These are phyloP conservation scores for Isabelozyma rhagii DNA, from an alignment of 805 yeast species.

Conservation along the genomic window DNA sequence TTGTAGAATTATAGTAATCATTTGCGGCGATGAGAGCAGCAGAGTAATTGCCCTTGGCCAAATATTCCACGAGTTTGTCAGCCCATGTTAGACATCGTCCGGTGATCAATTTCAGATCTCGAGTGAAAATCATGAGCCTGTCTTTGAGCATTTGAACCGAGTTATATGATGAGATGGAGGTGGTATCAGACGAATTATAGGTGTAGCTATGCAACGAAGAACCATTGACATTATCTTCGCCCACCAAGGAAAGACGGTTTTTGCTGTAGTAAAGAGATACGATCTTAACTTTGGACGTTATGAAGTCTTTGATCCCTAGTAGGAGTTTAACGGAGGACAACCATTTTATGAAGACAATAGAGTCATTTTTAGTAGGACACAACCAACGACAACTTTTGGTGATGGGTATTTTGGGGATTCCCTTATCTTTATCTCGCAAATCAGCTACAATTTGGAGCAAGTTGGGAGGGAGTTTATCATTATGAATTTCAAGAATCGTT, in stretches of 20 bases:
- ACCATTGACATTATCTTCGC: constrained; percentile 1
- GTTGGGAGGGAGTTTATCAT: constrained; percentile 31
- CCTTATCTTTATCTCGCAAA: constrained; percentile 36
- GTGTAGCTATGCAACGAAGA: background rate
- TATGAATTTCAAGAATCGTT: constrained; percentile 50
- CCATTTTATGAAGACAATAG: constrained; percentile 58
- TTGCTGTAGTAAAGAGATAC: background rate
- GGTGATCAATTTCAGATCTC: constrained; percentile 44
- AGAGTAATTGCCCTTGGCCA: constrained; percentile 48
- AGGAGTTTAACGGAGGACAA: constrained; percentile 15
- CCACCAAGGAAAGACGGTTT: constrained; percentile 2
- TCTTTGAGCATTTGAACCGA: constrained; percentile 21
- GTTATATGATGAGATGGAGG: constrained; percentile 6
- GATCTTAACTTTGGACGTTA: background rate
- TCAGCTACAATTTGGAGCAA: constrained; percentile 22
- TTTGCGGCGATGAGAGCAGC: constrained; percentile 57
- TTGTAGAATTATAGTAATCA: constrained; percentile 44
- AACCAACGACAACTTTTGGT: constrained; percentile 21
- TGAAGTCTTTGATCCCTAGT: background rate
- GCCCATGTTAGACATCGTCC: constrained; percentile 73
- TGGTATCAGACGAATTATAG: background rate
- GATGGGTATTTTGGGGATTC: constrained; percentile 24
- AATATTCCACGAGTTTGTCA: constrained; percentile 48
- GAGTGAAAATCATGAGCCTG: constrained; percentile 16
- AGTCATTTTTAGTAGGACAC: constrained; percentile 21